These are phyloP conservation scores for Geranium brycei DNA, from an alignment of 345 rosid species.

Conservation along the genomic window DNA sequence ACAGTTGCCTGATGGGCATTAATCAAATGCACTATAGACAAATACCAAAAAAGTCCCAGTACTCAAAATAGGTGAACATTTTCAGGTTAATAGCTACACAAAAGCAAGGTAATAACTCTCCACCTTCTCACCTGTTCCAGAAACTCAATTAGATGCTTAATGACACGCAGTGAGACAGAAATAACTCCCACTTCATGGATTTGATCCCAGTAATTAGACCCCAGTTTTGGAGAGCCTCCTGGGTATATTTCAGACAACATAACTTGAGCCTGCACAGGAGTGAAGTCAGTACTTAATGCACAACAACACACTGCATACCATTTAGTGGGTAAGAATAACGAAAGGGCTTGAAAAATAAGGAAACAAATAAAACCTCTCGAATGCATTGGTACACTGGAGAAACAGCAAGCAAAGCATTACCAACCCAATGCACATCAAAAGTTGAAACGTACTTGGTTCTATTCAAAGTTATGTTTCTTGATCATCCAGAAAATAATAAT, in stretches of 20 bases:
- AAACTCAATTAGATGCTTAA: slow-evolving; percentile 62
- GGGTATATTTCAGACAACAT: slow-evolving; percentile 93
- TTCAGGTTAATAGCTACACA: too few species aligned
- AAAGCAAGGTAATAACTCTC: not conserved
- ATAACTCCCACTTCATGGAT: slow-evolving; percentile 70
- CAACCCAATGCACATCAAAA: not conserved
- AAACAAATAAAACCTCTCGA: not conserved
- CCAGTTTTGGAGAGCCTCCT: slow-evolving; percentile 77
- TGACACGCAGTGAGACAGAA: slow-evolving; percentile 58
- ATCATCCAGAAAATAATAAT: not conserved
- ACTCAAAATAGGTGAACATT: too few species aligned
- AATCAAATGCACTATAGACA: too few species aligned
- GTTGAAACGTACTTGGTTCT: not conserved
- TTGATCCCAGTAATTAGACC: slow-evolving; percentile 84
- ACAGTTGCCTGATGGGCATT: too few species aligned
- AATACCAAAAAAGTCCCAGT: too few species aligned
- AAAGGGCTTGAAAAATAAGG: not conserved
- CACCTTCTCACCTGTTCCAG: slow-evolving; percentile 54
- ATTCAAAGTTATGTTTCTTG: not conserved
- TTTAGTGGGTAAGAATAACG: not conserved
- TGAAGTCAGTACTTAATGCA: slow-evolving; percentile 6
- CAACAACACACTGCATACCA: slow-evolving; percentile 4
- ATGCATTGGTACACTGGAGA: not conserved
- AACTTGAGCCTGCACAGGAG: slow-evolving; percentile 56
- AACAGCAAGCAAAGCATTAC: not conserved